phyloP scores from a whole-genome alignment of 352 stramenopile species.

The Halophytophthora polymorphica region DNA sequence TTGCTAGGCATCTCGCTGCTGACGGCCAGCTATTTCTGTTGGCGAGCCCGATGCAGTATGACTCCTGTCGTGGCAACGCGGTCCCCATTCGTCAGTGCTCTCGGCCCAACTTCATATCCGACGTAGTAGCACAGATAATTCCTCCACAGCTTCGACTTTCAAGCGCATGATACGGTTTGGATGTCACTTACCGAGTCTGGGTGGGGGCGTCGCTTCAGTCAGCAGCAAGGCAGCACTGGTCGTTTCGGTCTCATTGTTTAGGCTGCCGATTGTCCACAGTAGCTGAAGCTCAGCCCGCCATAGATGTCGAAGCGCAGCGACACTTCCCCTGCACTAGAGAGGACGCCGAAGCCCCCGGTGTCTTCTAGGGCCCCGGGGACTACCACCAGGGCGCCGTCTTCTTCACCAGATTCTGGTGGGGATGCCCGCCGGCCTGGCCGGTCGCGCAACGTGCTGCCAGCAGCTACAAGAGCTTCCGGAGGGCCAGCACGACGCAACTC shows the following conservation, averaged over 20 bases:
- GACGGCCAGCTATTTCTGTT: no score
- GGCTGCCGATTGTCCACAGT: not conserved
- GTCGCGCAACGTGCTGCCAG: constrained; percentile 9
- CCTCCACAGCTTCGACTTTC: no score
- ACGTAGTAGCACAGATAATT: no score
- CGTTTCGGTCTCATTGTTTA: constrained; percentile 5
- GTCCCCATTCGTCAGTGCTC: no score
- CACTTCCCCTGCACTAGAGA: not conserved
- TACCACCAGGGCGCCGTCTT: not conserved
- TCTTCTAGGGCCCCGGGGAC: constrained; percentile 9
- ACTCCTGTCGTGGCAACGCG: no score
- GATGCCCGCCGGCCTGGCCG: constrained; percentile 5
- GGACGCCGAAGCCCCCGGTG: constrained; percentile 15
- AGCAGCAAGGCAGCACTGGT: no score
- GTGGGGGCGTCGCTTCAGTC: not conserved
- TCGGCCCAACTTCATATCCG: no score
- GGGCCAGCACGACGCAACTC: constrained; percentile 5
- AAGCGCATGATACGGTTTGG: no score
- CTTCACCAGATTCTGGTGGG: not conserved
- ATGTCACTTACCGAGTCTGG: no score
- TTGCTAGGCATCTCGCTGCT: no score
- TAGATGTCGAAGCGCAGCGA: constrained; percentile 10
- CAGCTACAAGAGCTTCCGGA: constrained; percentile 2
- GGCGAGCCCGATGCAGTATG: no score
- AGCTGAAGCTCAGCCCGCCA: not conserved